A percentile compares a stretch with the other conserved stretches of the same genome.
phyloP scores from a whole-genome alignment of 129 eudicot species.

The Pseudognaphalium luteoalbum region DNA sequence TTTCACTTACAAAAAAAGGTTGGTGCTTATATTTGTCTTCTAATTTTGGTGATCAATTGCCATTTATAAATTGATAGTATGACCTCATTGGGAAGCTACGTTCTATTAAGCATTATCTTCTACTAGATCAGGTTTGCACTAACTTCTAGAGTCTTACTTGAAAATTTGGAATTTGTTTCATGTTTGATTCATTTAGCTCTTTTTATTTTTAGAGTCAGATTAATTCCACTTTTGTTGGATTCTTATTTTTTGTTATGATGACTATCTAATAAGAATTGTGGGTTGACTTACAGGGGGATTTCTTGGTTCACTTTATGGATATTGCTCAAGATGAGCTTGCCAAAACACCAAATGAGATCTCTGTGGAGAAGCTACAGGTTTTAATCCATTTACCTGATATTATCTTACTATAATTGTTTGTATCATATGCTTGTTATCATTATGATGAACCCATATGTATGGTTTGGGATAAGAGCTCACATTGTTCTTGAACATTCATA shows the following conservation, averaged over 20 bases:
- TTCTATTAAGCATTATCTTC: slow-evolving; percentile 95
- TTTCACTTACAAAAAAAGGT: neutral
- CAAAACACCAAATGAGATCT: slow-evolving; percentile 82
- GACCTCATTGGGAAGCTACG: slow-evolving; percentile 91
- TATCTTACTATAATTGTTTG: slow-evolving; percentile 6
- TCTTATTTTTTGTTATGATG: slow-evolving; percentile 20
- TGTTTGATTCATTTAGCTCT: neutral
- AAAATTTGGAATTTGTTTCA: neutral
- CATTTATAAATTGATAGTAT: slow-evolving; percentile 50
- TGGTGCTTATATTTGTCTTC: slow-evolving; percentile 16
- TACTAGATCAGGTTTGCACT: slow-evolving; percentile 86
- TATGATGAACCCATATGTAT: slow-evolving; percentile 1
- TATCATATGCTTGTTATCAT: neutral
- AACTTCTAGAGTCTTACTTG: neutral
- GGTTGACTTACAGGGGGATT: slow-evolving; percentile 77
- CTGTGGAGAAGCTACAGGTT: slow-evolving; percentile 97
- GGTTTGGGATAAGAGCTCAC: neutral
- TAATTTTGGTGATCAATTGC: slow-evolving; percentile 3
- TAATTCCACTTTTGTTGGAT: neutral
- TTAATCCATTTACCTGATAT: slow-evolving; percentile 19
- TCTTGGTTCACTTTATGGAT: slow-evolving; percentile 99
- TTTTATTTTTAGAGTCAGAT: neutral
- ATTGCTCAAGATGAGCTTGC: slow-evolving; percentile 92
- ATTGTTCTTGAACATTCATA: neutral
- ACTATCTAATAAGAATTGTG: neutral